phyloP scores from a whole-genome alignment of 2,329 filamentous ascomycete genomes.

The Harringtonia aguacate region DNA sequence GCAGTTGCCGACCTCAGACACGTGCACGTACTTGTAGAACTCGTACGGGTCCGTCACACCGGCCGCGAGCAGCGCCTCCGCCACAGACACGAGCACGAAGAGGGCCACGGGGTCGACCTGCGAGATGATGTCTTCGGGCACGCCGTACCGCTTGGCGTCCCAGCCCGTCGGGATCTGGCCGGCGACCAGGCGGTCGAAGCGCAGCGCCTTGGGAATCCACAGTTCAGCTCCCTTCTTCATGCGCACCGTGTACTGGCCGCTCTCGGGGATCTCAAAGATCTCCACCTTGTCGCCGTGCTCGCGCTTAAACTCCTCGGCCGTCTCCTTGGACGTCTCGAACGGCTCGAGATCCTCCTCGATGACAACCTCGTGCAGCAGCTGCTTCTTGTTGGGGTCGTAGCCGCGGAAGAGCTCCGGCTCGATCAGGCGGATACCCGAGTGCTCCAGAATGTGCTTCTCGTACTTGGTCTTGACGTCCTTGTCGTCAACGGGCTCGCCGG shows the following conservation, averaged over 20 bases:
- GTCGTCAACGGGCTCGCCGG: conserved; percentile 90
- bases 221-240: conserved; percentile 92
- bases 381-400: conserved; percentile 97
- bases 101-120: conserved; percentile 96
- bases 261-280: conserved; percentile 88
- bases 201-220: conserved; percentile 91
- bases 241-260: conserved; percentile 87
- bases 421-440: conserved; percentile 93
- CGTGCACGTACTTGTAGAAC: conserved; percentile 99
- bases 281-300: conserved; percentile 97
- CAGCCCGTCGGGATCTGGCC: conserved; percentile 95
- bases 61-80: conserved; percentile 78
- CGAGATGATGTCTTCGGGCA: conserved; percentile 94
- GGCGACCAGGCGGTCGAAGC: conserved; percentile 94
- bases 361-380: conserved; percentile 93
- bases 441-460: conserved; percentile 91
- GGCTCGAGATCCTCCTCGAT: conserved; percentile 95
- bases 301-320: conserved; percentile 91
- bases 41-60: conserved; percentile 99
- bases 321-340: conserved; percentile 95
- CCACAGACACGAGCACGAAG: conserved; percentile 88
- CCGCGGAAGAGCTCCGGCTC: conserved; percentile 95
- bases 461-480: conserved; percentile 98
- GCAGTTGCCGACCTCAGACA: conserved; percentile 96
- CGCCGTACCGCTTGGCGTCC: conserved; percentile 92